Percentiles rank a stretch among this genome's conserved stretches.
Conservation (phyloP, 345 rosid genomes). For the Melastoma malabathricum region DNA sequence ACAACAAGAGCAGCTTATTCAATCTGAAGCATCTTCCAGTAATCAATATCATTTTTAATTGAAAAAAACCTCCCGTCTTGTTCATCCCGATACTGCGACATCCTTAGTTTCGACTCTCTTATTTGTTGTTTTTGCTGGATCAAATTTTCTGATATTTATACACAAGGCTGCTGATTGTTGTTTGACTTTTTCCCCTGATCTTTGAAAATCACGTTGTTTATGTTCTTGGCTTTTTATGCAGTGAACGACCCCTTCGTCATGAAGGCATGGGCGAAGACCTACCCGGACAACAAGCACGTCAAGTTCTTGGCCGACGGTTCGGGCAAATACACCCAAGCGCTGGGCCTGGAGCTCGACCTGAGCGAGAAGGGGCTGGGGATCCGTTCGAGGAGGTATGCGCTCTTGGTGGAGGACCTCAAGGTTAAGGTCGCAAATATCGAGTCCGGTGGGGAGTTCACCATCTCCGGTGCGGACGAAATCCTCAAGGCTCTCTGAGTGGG, state of each 20-base stretch:
- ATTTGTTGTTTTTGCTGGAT: no score
- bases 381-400: slow-evolving; percentile 79
- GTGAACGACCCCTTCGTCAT: slow-evolving; percentile 94
- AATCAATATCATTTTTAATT: no score
- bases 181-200: no score
- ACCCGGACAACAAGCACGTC: slow-evolving; percentile 80
- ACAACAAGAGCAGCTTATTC: no score
- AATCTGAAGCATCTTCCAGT: no score
- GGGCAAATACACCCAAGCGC: slow-evolving; percentile 63
- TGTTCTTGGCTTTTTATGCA: slow-evolving; percentile 14
- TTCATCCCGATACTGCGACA: no score
- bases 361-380: slow-evolving; percentile 76
- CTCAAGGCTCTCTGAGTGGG: slow-evolving; percentile 45
- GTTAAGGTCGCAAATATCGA: slow-evolving; percentile 87
- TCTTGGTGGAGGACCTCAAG: slow-evolving; percentile 74
- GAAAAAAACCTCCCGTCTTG: no score
- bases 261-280: slow-evolving; percentile 96
- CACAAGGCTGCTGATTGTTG: no score
- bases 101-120: no score
- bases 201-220: not conserved
- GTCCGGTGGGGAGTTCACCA: slow-evolving; percentile 77
- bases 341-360: slow-evolving; percentile 90
- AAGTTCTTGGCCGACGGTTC: slow-evolving; percentile 93
- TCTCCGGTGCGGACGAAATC: slow-evolving; percentile 84
- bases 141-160: no score